Base-by-base conservation (phyloP, 2,329 filamentous ascomycete genomes). In the Endocalyx cinctus region DNA sequence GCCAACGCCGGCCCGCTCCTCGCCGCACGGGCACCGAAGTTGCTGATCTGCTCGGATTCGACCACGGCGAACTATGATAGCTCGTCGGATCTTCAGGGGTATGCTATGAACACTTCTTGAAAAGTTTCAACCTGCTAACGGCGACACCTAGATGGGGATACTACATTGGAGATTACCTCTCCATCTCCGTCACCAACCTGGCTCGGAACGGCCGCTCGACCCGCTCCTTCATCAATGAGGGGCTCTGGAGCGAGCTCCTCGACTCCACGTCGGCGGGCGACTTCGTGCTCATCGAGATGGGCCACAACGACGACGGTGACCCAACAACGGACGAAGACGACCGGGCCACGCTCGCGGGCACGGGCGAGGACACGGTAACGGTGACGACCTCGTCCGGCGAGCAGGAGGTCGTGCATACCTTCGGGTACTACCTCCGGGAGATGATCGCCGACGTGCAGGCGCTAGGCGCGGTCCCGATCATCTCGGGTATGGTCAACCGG, bases 401-500 rank as follows among this genome's bases (percentile, higher is more conserved):
- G 4, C 14, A 37, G 8, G 37, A 48, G 31, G 41, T 37, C 1
- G 49, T 55, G 3, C 35, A 52, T 18, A 47, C 50, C 2, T 55
- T 54, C 29, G 50, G 50, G 4, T 43, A 37, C 18, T 55, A 54
- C 17, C 39, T 55, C 14, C 33, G 45, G 10, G 37, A 43, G 28
- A 55, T 55, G 51, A 46, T 55, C 26, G 30, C 31, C 12, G 51
- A 54, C 32, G 49, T 51, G 12, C 25, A 36, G 19, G 43, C 15
- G 8, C 47, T 41, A 25, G 30, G 31, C 5, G 49, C 30, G 2
- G 38, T 39, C 4, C 48, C 48, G 15, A 28, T 52, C 13, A 22
- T 55, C 3, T 47, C 42, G 4, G 52, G 52, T 16, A 54, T 53
- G 47, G 47, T 50, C 8, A 43, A 40, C 16, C 42, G 47, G 25